phyloP scores from a whole-genome alignment of 75 land plant genomes.

The Cryptomeria japonica region DNA sequence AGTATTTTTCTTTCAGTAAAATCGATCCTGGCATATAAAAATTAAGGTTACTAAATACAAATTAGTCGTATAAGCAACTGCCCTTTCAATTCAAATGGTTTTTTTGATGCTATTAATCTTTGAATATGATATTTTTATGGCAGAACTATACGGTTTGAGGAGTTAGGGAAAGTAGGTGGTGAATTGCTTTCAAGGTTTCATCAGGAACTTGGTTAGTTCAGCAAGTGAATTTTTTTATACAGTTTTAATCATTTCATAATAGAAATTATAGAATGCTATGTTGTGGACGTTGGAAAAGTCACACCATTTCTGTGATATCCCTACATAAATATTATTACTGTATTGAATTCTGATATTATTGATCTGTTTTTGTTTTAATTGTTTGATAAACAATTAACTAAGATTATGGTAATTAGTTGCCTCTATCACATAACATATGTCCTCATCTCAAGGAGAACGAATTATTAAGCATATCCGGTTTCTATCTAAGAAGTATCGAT shows the following conservation, averaged over 20 bases:
- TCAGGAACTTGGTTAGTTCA: slow-evolving; percentile 28
- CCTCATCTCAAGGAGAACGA: no score
- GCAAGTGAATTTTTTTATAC: background rate
- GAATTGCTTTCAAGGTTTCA: slow-evolving; percentile 22
- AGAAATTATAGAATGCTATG: no score
- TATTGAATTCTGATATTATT: no score
- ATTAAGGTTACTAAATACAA: background rate
- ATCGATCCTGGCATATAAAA: background rate
- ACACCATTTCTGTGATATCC: no score
- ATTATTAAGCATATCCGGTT: no score
- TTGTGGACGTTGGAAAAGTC: no score
- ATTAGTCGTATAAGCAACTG: background rate
- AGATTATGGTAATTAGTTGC: no score
- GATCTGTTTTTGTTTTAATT: no score
- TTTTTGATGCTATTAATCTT: background rate
- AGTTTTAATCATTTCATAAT: background rate
- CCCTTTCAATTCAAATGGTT: background rate
- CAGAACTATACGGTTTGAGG: slow-evolving; percentile 22
- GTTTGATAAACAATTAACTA: no score
- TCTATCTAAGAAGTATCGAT: no score
- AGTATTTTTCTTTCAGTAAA: background rate
- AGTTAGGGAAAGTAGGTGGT: slow-evolving; percentile 20
- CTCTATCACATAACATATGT: no score
- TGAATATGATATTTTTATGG: slow-evolving; percentile 5
- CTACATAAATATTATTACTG: no score